Evolutionary conservation across 2,329 filamentous ascomycete genomes (phyloP).

Genomic region (Chalara sp.): DNA sequence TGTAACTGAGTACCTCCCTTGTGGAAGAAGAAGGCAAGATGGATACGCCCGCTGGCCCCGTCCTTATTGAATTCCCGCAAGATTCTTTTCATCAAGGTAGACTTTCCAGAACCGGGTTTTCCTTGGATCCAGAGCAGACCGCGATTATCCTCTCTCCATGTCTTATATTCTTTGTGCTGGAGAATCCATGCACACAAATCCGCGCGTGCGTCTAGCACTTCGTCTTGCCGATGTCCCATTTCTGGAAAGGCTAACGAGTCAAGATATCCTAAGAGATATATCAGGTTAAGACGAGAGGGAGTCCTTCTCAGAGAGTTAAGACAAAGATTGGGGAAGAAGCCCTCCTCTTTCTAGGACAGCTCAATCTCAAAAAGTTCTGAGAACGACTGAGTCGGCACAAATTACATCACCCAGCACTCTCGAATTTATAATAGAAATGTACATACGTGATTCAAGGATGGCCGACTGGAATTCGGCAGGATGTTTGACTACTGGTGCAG

Average conservation of each 20-base stretch:
- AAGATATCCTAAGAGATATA: slow-evolving; percentile 17
- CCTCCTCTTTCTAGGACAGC: no score
- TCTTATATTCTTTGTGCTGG: slow-evolving; percentile 16
- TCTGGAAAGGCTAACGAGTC: slow-evolving; percentile 26
- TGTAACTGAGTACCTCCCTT: slow-evolving; percentile 26
- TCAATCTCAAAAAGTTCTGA: no score
- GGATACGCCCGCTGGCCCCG: slow-evolving; percentile 4
- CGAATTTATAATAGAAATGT: no score
- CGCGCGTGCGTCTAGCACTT: slow-evolving; percentile 16
- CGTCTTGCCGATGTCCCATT: slow-evolving; percentile 21
- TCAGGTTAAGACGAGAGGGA: slow-evolving; percentile 2
- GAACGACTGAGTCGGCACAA: no score
- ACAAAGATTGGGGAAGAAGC: not conserved
- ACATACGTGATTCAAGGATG: no score
- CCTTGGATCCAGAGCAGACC: slow-evolving; percentile 33
- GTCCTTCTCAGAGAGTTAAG: not conserved
- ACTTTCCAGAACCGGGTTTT: slow-evolving; percentile 35
- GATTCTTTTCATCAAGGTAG: slow-evolving; percentile 27
- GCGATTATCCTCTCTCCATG: slow-evolving; percentile 15
- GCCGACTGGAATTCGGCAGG: no score
- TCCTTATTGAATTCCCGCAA: not conserved
- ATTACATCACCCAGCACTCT: no score
- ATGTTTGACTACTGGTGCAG: no score
- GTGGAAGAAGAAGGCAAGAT: slow-evolving; percentile 30
- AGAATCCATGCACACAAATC: slow-evolving; percentile 30